phyloP scores from a whole-genome alignment of 345 rosid species.

The Camelina laxa region DNA sequence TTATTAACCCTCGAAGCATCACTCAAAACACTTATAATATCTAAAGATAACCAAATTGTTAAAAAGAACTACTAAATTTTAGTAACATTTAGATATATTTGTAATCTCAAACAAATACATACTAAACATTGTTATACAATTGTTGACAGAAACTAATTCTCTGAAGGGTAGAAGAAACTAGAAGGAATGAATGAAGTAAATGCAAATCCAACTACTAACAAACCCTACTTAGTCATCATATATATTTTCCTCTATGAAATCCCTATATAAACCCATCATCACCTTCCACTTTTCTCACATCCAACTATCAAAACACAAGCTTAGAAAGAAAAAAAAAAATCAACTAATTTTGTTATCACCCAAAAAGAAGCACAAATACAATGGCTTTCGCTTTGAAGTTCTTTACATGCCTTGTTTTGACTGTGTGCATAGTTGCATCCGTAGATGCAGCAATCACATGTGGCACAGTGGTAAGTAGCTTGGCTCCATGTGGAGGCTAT shows the following conservation, averaged over 20 bases:
- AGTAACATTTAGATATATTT: background rate
- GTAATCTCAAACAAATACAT: background rate
- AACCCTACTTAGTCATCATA: conserved; percentile 16
- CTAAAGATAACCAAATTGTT: background rate
- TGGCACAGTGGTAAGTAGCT: conserved; percentile 25
- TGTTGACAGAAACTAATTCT: background rate
- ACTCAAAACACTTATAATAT: background rate
- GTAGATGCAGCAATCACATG: conserved; percentile 47
- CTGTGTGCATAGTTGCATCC: conserved; percentile 13
- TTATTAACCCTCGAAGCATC: background rate
- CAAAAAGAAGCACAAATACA: background rate
- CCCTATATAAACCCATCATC: conserved; percentile 45
- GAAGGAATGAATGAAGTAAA: conserved; percentile 3
- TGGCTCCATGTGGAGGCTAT: conserved; percentile 47
- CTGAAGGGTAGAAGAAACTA: background rate
- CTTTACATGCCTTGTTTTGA: conserved; percentile 4
- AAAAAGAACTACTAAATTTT: background rate
- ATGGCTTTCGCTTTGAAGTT: conserved; percentile 22
- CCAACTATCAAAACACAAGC: background rate
- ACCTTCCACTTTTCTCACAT: conserved; percentile 28
- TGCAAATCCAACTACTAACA: conserved; percentile 33
- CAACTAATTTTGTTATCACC: background rate
- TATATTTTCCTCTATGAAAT: background rate
- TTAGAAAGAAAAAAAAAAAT: background rate
- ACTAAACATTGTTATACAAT: background rate